phyloP scores from a whole-genome alignment of 257 asterid species.

The Scutellaria baicalensis region DNA sequence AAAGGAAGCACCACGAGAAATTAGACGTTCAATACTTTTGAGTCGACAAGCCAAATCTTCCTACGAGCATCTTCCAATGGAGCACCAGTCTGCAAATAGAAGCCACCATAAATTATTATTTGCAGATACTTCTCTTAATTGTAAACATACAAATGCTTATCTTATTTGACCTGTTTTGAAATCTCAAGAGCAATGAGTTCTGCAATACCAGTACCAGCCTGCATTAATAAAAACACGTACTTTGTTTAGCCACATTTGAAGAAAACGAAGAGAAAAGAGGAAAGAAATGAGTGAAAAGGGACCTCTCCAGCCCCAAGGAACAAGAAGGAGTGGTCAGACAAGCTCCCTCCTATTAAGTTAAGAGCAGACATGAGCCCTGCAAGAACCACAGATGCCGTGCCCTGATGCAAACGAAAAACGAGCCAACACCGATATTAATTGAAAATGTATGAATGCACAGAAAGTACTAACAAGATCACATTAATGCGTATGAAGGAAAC shows the following conservation, averaged over 20 bases:
- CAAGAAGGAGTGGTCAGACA: constrained; percentile 67
- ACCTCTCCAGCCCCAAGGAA: constrained; percentile 96
- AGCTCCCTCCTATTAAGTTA: constrained; percentile 56
- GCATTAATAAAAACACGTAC: constrained; percentile 14
- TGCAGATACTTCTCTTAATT: neutral
- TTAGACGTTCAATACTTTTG: constrained; percentile 28
- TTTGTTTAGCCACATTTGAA: neutral
- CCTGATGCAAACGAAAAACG: constrained; percentile 34
- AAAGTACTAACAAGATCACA: neutral
- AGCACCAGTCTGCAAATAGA: constrained; percentile 57
- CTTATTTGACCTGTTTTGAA: constrained; percentile 64
- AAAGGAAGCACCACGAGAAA: neutral
- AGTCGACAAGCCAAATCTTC: constrained; percentile 83
- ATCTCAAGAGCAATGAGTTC: constrained; percentile 93
- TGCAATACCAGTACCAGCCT: constrained; percentile 98
- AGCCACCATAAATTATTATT: neutral
- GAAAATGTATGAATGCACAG: neutral
- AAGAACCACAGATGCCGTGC: constrained; percentile 83
- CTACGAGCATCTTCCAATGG: constrained; percentile 79
- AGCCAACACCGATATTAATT: neutral
- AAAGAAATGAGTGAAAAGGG: neutral
- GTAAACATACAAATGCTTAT: neutral
- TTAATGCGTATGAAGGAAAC: neutral
- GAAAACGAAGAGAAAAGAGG: neutral
- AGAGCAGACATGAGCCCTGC: constrained; percentile 64